Base-by-base conservation (phyloP, 164 flowering plant species). In the Berberis thunbergii region DNA sequence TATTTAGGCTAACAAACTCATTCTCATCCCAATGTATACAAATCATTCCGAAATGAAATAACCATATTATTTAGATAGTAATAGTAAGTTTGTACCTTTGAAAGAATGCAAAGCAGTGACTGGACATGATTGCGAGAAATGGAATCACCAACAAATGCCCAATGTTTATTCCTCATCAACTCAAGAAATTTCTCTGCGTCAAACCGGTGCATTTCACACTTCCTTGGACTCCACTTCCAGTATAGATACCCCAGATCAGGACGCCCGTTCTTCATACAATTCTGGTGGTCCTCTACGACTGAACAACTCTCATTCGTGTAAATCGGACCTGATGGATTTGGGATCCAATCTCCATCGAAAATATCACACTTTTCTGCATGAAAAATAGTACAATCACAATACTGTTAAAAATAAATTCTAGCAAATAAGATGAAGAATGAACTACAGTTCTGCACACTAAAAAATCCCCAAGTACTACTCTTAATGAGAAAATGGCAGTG, bases 221-320 rank as follows among this genome's bases (percentile, higher is more conserved):
- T 78, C 54, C 71, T 66, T 2, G 99, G 97, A 10, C 67, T 80
- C 99, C 99, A 94, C 70, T 80, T 82, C 99, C 99, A 94, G 63
- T 80, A 80, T 8, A 94, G 85, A 75, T 86, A 94, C 4, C 70
- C 87, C 4, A 83, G 54, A 75, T 94, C 99, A 3, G 96, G 89
- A 40, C 99, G 76, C 60, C 99, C 99, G 76, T 94, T 94, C 59
- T 48, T 83, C 88, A 91, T 89, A 71, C 99, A 94, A 68, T 94
- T 89, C 80, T 94, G 99, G 72, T 86, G 95, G 26, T 9, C 66
- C 69, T 88, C 89, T 60, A 94, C 78, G 6, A 82, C 66, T 5
- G 59, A 68, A 67, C 99, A 94, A 69, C 78, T 91, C 57, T 71
- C 81, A 62, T 89, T 89, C 3, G 89, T 84, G 79, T 94, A 94